These are phyloP conservation scores for Teunomyces cretensis DNA, from an alignment of 805 yeast species.

Conservation along the genomic window DNA sequence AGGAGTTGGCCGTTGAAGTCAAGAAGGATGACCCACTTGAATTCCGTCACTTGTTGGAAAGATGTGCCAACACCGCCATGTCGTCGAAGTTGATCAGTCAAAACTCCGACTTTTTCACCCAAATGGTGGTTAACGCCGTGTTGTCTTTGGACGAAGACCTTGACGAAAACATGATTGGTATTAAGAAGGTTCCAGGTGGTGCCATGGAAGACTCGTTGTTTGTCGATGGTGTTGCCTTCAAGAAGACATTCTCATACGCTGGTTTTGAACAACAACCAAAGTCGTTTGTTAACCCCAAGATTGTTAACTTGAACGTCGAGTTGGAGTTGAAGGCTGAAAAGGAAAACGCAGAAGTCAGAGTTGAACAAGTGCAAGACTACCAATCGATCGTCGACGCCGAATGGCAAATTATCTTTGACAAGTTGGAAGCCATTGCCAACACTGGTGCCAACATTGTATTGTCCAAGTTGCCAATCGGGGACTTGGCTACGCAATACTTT, in stretches of 20 bases:
- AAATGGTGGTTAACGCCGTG: slow-evolving; percentile 96
- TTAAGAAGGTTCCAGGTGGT: slow-evolving; percentile 94
- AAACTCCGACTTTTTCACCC: slow-evolving; percentile 86
- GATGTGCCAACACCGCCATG: slow-evolving; percentile 98
- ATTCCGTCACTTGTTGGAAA: slow-evolving; percentile 74
- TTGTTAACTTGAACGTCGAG: slow-evolving; percentile 85
- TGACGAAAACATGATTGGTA: slow-evolving; percentile 88
- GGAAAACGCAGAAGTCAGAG: slow-evolving; percentile 97
- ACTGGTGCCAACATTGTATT: slow-evolving; percentile 92
- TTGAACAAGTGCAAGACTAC: slow-evolving; percentile 88
- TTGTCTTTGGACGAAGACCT: slow-evolving; percentile 79
- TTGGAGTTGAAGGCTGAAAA: slow-evolving; percentile 96
- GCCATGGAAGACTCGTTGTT: slow-evolving; percentile 90
- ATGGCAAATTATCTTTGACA: slow-evolving; percentile 89
- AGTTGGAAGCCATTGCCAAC: slow-evolving; percentile 75
- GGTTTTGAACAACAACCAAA: slow-evolving; percentile 99
- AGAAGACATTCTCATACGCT: slow-evolving; percentile 95
- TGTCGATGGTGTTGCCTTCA: slow-evolving; percentile 93
- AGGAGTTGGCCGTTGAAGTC: slow-evolving; percentile 74
- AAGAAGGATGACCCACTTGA: slow-evolving; percentile 45
- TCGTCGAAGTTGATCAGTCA: slow-evolving; percentile 88
- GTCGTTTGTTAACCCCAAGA: slow-evolving; percentile 72
- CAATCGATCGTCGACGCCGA: slow-evolving; percentile 99
- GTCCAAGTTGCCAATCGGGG: slow-evolving; percentile 95
- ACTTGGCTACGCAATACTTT: slow-evolving; percentile 96